Evolutionary conservation across 306 rosid genomes (phyloP).

Genomic region (Rosa rugosa): DNA sequence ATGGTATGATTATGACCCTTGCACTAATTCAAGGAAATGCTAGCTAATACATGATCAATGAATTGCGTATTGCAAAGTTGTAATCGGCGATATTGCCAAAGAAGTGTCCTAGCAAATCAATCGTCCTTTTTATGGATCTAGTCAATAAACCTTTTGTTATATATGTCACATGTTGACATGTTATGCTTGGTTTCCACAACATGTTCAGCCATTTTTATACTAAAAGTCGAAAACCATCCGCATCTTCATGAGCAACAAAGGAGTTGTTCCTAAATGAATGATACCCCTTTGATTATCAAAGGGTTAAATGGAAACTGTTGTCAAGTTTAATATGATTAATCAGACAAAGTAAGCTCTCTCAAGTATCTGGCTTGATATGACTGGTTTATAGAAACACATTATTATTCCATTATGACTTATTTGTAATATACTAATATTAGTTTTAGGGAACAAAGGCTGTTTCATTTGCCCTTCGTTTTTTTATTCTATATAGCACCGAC

Average conservation of each 20-base stretch:
- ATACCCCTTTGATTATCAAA: not conserved
- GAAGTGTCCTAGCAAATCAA: slow-evolving; percentile 16
- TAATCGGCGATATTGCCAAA: slow-evolving; percentile 15
- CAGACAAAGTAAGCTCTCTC: not conserved
- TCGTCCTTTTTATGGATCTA: not conserved
- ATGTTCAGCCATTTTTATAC: slow-evolving; percentile 2
- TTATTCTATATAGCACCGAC: not conserved
- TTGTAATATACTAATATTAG: not conserved
- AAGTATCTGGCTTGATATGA: not conserved
- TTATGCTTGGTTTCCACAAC: slow-evolving; percentile 13
- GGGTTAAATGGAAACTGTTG: slow-evolving; percentile 4
- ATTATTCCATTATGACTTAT: not conserved
- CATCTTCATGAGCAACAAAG: not conserved
- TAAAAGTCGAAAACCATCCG: not conserved
- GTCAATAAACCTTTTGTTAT: slow-evolving; percentile 9
- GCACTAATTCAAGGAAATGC: not conserved
- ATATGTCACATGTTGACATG: slow-evolving; percentile 21
- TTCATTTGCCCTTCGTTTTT: not conserved
- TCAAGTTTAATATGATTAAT: not conserved
- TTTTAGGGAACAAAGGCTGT: not conserved
- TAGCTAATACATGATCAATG: not conserved
- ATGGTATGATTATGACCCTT: not conserved
- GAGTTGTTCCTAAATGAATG: not conserved
- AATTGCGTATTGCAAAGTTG: not conserved
- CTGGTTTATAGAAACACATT: not conserved